These are phyloP conservation scores for Pseudocercospora ulei DNA, from an alignment of 2,329 filamentous ascomycete genomes.

Conservation along the genomic window DNA sequence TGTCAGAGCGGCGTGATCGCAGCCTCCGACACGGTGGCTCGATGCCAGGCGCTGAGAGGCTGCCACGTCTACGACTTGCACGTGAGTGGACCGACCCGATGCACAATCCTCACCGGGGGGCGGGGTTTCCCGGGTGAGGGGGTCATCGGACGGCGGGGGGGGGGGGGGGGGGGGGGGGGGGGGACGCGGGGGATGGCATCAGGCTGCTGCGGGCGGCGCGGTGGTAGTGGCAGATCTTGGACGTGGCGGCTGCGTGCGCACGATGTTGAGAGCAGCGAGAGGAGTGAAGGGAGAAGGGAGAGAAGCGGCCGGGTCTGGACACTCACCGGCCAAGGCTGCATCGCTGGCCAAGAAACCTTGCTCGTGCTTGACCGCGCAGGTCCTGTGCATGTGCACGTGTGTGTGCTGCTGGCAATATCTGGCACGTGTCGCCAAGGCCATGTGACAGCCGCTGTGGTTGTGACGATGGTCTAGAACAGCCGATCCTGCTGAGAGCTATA, in stretches of 20 bases:
- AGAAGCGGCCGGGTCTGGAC: too few species aligned
- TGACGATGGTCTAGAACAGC: too few species aligned
- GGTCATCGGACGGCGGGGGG: slow-evolving; percentile 5
- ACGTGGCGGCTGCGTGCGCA: slow-evolving; percentile 4
- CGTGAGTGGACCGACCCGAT: slow-evolving; percentile 9
- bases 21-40: slow-evolving; percentile 17
- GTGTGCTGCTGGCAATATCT: too few species aligned
- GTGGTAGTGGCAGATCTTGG: slow-evolving; percentile 9
- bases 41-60: slow-evolving; percentile 23
- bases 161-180: neutral
- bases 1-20: slow-evolving; percentile 10
- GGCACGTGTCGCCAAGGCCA: too few species aligned
- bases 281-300: too few species aligned
- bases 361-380: too few species aligned
- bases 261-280: too few species aligned
- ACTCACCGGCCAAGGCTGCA: too few species aligned
- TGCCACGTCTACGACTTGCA: slow-evolving; percentile 28
- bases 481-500: too few species aligned
- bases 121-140: neutral
- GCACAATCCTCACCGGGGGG: slow-evolving; percentile 4
- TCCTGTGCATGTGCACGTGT: too few species aligned
- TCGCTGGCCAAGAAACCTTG: too few species aligned
- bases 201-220: slow-evolving; percentile 5
- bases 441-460: too few species aligned
- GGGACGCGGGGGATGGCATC: neutral